Conservation (phyloP, 176 grass and related monocot genomes). For the Puccinellia tenuiflora region DNA sequence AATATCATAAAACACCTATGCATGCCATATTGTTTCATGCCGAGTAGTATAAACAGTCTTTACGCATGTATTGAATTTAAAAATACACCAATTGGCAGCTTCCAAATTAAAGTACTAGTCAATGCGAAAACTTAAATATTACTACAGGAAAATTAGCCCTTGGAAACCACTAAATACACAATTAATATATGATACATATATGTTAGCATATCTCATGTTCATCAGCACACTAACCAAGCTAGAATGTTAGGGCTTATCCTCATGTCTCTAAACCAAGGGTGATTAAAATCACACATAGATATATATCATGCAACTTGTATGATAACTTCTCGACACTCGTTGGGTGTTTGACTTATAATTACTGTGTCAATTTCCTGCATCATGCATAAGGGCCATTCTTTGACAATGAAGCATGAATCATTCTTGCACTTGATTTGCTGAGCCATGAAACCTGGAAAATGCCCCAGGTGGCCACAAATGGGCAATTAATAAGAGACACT, state of each 20-base stretch:
- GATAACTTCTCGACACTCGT: neutral
- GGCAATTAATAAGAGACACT: neutral
- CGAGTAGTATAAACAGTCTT: neutral
- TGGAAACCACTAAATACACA: neutral
- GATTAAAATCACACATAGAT: neutral
- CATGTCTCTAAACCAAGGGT: neutral
- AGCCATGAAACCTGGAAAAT: constrained; percentile 4
- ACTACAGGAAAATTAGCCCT: neutral
- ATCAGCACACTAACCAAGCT: neutral
- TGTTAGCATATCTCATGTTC: neutral
- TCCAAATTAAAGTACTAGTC: neutral
- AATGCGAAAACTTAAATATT: neutral
- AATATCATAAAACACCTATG: neutral
- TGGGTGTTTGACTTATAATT: neutral
- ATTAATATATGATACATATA: neutral
- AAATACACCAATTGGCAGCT: neutral
- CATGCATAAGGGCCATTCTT: neutral
- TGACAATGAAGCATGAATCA: neutral
- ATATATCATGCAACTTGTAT: neutral
- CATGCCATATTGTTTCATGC: neutral
- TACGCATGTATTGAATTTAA: neutral
- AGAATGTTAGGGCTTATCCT: neutral
- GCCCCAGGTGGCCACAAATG: neutral
- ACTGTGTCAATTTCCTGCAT: neutral
- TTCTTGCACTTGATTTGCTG: neutral